Conservation (phyloP, 306 rosid genomes). For the Gastrolobium villosum region DNA sequence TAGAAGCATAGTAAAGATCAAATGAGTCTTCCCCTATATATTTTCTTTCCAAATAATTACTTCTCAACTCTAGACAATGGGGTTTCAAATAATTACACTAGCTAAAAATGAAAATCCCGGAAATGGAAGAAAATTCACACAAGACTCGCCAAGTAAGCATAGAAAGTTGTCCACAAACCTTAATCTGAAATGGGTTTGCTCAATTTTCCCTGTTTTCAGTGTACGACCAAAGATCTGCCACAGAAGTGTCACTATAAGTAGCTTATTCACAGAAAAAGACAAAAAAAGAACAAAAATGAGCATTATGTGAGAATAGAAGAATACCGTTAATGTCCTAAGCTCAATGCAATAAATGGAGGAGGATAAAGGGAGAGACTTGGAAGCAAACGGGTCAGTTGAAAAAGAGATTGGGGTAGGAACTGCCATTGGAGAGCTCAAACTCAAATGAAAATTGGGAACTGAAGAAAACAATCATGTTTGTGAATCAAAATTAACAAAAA, state of each 20-base stretch:
- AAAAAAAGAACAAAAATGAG: background rate
- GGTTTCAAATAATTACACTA: background rate
- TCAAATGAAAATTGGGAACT: slow-evolving; percentile 4
- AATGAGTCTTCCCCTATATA: background rate
- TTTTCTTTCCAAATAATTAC: background rate
- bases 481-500: background rate
- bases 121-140: slow-evolving; percentile 20
- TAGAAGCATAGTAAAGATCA: background rate
- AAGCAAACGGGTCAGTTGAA: slow-evolving; percentile 51
- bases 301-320: background rate
- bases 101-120: slow-evolving; percentile 9
- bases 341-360: slow-evolving; percentile 38
- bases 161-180: slow-evolving; percentile 58
- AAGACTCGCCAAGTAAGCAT: slow-evolving; percentile 7
- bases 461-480: slow-evolving; percentile 48
- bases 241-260: slow-evolving; percentile 4
- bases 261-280: slow-evolving; percentile 27
- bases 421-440: slow-evolving; percentile 67
- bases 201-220: slow-evolving; percentile 52
- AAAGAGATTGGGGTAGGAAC: slow-evolving; percentile 55
- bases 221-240: slow-evolving; percentile 66
- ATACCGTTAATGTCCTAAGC: slow-evolving; percentile 53
- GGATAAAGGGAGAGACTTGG: slow-evolving; percentile 39
- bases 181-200: slow-evolving; percentile 58
- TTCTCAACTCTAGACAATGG: background rate